Percentiles rank a stretch among this genome's conserved stretches.
Evolutionary conservation across 306 rosid species (phyloP).

Genomic region (Glycine latifolia): DNA sequence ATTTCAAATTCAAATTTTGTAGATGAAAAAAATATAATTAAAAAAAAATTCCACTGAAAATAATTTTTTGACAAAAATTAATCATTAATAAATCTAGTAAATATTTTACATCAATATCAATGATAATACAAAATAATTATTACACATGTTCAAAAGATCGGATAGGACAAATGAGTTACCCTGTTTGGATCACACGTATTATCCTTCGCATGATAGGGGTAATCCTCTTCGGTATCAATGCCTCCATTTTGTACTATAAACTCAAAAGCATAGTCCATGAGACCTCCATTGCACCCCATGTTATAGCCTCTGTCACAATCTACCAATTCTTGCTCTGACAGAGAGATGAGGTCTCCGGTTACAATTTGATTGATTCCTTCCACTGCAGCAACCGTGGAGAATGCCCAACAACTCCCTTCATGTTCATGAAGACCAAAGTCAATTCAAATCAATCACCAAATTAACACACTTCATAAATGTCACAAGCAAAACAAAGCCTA

Average conservation of each 20-base stretch:
- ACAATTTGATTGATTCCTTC: slow-evolving; percentile 87
- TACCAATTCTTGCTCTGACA: slow-evolving; percentile 92
- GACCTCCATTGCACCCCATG: slow-evolving; percentile 96
- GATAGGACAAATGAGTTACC: slow-evolving; percentile 42
- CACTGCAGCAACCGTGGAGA: slow-evolving; percentile 81
- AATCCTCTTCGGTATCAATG: slow-evolving; percentile 80
- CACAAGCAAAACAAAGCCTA: too few relatives aligned
- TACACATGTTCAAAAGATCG: too few relatives aligned
- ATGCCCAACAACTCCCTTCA: slow-evolving; percentile 99
- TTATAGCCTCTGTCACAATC: slow-evolving; percentile 79
- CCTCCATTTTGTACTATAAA: slow-evolving; percentile 85
- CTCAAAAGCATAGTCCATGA: slow-evolving; percentile 87
- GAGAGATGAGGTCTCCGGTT: slow-evolving; percentile 63
- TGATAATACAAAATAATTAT: too few relatives aligned
- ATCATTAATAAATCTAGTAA: too few relatives aligned
- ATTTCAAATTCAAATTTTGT: too few relatives aligned
- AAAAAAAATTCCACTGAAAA: too few relatives aligned
- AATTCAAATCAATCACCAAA: neutral
- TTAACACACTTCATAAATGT: too few relatives aligned
- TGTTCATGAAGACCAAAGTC: slow-evolving; percentile 38
- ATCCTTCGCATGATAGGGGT: slow-evolving; percentile 73
- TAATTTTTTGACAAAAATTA: too few relatives aligned
- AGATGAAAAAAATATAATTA: too few relatives aligned
- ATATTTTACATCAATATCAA: too few relatives aligned
- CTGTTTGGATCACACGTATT: slow-evolving; percentile 67